Percentiles rank a stretch among this genome's conserved stretches.
Conservation (phyloP, 2,329 filamentous ascomycete species). For the Pseudocercospora cruenta region DNA sequence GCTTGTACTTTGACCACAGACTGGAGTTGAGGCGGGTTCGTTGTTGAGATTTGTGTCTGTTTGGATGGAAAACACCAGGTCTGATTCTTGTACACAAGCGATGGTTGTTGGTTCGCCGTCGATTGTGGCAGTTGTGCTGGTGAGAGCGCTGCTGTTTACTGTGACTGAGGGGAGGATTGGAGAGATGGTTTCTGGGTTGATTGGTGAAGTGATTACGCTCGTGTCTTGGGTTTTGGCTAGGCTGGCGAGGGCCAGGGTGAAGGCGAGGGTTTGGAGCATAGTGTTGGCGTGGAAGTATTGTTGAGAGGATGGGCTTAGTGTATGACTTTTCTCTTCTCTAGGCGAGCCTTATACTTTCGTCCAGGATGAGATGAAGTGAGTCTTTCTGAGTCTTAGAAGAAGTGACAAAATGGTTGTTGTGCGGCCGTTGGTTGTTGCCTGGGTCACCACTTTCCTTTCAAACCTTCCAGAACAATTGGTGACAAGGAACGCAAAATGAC, state of each 20-base stretch:
- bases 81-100: slow-evolving; percentile 18
- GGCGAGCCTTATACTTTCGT: background rate
- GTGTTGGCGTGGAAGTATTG: too few relatives aligned
- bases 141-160: slow-evolving; percentile 12
- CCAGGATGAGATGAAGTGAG: background rate
- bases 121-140: slow-evolving; percentile 2
- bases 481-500: background rate
- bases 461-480: too few relatives aligned
- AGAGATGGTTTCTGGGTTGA: slow-evolving; percentile 14
- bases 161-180: slow-evolving; percentile 15
- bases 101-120: background rate
- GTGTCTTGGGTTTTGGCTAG: slow-evolving; percentile 14
- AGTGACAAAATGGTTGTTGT: too few relatives aligned
- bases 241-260: slow-evolving; percentile 8
- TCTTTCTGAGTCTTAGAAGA: background rate
- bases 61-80: slow-evolving; percentile 26
- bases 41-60: slow-evolving; percentile 25
- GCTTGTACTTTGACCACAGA: slow-evolving; percentile 10
- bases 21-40: slow-evolving; percentile 16
- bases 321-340: background rate
- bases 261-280: slow-evolving; percentile 15
- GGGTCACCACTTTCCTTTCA: too few relatives aligned
- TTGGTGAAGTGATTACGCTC: background rate
- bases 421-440: too few relatives aligned
- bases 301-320: too few relatives aligned